Evolutionary conservation across 164 flowering plant genomes (phyloP), one percentile per base, ranked within the genome.

Genomic region (Vitis amurensis): DNA sequence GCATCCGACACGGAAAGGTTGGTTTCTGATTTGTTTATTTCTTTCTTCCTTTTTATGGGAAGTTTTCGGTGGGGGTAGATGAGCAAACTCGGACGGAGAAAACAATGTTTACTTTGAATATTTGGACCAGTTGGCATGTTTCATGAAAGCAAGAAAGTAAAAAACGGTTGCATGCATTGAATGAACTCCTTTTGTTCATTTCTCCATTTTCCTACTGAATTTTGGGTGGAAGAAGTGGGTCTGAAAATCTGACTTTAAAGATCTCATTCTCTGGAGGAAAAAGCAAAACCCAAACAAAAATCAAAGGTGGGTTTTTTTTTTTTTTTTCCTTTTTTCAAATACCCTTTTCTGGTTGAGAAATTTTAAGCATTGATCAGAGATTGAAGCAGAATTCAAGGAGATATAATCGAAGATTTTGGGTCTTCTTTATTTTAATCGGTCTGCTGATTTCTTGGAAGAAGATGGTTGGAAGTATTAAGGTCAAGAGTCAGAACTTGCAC

Each of bases 391-490:
- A 37, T 37, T 37, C 0, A 37, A 27, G 31, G 47, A 15, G n/a
- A 15, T 52, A 15, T 9, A 56, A 56, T 67, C 57, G 52, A 58
- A 48, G 62, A 31, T 2, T 52, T 63, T 53, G 11, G 59, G 55
- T 66, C 53, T 74, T 53, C 14, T 31, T 44, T 55, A 16, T 52
- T 15, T 9, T 56, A 50, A 68, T 4, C 60, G 48, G 16, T 73
- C 50, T 52, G 73, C 51, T 59, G 50, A 27, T 69, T 59, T 52
- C 14, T 51, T 69, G 64, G 15, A 55, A 64, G 61, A 66, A 68
- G 68, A 82, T 79, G 85, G 83, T 79, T 44, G 85, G 83, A 23
- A 77, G 76, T n/a, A 74, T 82, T 76, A 79, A 83, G 61, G 72
- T 16, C 7, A 49, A 53, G 60, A 58, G 3, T 61, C 47, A 15